These are phyloP conservation scores for Leccinum fallax DNA, from an alignment of 1,284 basidiomycete genomes.

Conservation along the genomic window DNA sequence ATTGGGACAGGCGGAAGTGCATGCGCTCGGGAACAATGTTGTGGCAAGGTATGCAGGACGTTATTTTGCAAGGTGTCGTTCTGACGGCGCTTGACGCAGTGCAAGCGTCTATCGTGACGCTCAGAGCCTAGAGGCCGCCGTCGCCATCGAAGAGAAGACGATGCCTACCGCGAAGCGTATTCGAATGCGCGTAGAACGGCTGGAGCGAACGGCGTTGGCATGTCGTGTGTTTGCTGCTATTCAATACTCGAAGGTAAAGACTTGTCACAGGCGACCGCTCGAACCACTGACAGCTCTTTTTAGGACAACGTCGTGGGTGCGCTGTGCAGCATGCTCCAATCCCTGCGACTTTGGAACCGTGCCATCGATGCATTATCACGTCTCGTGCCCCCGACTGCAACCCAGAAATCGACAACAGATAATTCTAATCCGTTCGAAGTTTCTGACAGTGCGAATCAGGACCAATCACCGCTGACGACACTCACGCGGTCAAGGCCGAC, in stretches of 20 bases:
- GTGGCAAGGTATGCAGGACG: constrained; percentile 55
- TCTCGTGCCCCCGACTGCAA: constrained; percentile 42
- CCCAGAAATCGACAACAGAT: constrained; percentile 33
- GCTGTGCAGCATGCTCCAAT: constrained; percentile 65
- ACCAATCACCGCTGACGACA: constrained; percentile 33
- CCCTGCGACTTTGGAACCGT: constrained; percentile 79
- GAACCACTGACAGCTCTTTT: constrained; percentile 1
- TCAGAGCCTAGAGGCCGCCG: constrained; percentile 43
- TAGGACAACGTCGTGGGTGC: constrained; percentile 70
- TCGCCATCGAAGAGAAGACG: constrained; percentile 50
- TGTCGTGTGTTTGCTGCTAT: constrained; percentile 68
- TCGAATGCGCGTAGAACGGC: constrained; percentile 52
- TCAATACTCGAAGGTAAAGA: constrained; percentile 61
- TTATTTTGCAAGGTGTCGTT: not conserved
- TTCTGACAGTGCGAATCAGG: constrained; percentile 35
- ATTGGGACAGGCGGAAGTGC: constrained; percentile 66
- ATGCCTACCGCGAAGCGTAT: constrained; percentile 58
- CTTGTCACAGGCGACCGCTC: not conserved
- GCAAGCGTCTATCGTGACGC: constrained; percentile 61
- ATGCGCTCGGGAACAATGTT: constrained; percentile 64
- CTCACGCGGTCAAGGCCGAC: constrained; percentile 10
- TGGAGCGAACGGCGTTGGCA: constrained; percentile 76
- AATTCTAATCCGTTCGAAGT: constrained; percentile 65
- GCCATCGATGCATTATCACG: constrained; percentile 73
- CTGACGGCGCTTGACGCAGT: constrained; percentile 38